Conservation (phyloP, 169 alveolate genomes). For the Amoebophrya sp. region DNA sequence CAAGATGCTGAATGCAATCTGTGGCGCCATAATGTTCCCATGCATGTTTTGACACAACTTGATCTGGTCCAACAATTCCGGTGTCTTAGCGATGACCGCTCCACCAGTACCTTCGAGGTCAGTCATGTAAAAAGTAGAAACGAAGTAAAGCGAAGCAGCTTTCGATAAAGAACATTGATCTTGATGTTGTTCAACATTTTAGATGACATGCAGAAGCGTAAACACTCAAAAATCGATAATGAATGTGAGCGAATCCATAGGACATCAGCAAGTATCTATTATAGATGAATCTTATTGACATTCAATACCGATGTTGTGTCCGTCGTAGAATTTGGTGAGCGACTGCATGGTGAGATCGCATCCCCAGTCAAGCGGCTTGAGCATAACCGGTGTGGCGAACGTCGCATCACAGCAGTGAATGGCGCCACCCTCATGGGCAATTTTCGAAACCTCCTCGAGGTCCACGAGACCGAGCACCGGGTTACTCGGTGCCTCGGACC, state of each 20-base stretch:
- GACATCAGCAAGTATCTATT: too few species aligned
- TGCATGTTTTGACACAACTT: constrained; percentile 54
- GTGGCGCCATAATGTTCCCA: constrained; percentile 61
- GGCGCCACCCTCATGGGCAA: constrained; percentile 49
- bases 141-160: too few species aligned
- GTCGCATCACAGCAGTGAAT: constrained; percentile 57
- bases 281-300: too few species aligned
- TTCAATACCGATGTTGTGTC: constrained; percentile 59
- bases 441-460: constrained; percentile 49
- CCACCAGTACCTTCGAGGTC: too few species aligned
- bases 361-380: constrained; percentile 56
- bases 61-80: constrained; percentile 42
- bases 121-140: too few species aligned
- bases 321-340: constrained; percentile 61
- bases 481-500: constrained; percentile 61
- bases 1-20: constrained; percentile 53
- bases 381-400: constrained; percentile 59
- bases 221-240: too few species aligned
- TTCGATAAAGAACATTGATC: too few species aligned
- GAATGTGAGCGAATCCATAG: too few species aligned
- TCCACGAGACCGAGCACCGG: constrained; percentile 55
- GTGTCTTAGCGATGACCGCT: constrained; percentile 48
- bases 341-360: constrained; percentile 53
- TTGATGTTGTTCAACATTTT: too few species aligned
- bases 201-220: too few species aligned